Percentiles rank a stretch among this genome's conserved stretches.
These are phyloP conservation scores for Hygrocybe punicea DNA, from an alignment of 768 basidiomycete genomes.

Conservation along the genomic window DNA sequence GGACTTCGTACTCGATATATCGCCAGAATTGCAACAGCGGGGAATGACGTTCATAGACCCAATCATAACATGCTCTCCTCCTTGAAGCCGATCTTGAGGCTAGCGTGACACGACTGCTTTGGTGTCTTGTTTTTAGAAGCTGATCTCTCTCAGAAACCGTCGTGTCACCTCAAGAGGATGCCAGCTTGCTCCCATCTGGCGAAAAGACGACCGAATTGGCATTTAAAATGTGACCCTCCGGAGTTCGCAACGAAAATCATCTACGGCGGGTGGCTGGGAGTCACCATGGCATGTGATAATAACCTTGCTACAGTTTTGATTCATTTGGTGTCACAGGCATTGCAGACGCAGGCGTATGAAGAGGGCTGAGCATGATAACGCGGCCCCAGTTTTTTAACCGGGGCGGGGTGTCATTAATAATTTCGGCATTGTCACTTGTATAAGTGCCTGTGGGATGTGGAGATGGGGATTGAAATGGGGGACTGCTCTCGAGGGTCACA, in stretches of 20 bases:
- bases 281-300: background rate
- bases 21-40: too few species aligned
- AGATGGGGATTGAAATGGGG: too few species aligned
- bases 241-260: background rate
- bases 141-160: too few species aligned
- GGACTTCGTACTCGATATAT: too few species aligned
- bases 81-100: too few species aligned
- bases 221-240: background rate
- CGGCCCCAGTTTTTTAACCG: background rate
- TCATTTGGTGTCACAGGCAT: background rate
- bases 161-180: slow-evolving; percentile 1
- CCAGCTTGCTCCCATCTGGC: slow-evolving; percentile 6
- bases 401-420: background rate
- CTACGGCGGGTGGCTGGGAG: background rate
- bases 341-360: background rate
- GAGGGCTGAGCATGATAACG: background rate
- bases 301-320: background rate
- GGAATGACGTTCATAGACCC: too few species aligned
- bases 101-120: too few species aligned
- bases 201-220: slow-evolving; percentile 10
- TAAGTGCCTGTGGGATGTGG: too few species aligned
- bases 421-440: background rate
- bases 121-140: too few species aligned
- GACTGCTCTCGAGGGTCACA: too few species aligned
- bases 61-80: too few species aligned